These are phyloP conservation scores for Helianthus annuus DNA, from an alignment of 129 eudicot species.

Conservation along the genomic window DNA sequence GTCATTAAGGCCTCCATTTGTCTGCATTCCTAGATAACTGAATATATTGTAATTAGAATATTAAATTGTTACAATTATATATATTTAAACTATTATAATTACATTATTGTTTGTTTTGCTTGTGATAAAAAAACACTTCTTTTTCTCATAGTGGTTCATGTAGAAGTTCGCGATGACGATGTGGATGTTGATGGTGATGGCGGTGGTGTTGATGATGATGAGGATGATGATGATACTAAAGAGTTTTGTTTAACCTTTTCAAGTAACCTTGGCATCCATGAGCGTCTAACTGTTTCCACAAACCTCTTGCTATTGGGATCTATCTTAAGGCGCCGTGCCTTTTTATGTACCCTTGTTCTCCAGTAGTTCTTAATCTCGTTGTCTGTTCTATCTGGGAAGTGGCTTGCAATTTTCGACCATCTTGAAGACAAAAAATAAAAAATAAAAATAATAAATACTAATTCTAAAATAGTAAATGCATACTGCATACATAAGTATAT, in stretches of 20 bases:
- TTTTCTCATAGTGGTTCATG: too few species aligned
- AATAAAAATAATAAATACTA: neutral
- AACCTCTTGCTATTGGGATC: conserved; percentile 51
- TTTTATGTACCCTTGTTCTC: conserved; percentile 54
- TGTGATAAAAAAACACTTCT: too few species aligned
- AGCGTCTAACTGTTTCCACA: conserved; percentile 40
- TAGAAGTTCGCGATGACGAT: too few species aligned
- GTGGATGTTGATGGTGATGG: neutral
- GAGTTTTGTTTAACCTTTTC: conserved; percentile 45
- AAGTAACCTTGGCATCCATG: conserved; percentile 52
- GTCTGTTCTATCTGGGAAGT: conserved; percentile 27
- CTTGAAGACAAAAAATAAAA: conserved; percentile 26
- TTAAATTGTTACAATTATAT: too few species aligned
- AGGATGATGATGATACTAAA: neutral
- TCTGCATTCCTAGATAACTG: too few species aligned
- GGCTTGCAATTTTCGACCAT: conserved; percentile 66
- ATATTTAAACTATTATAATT: too few species aligned
- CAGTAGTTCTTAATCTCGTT: too few species aligned
- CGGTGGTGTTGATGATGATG: neutral
- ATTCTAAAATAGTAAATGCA: neutral
- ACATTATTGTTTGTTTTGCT: too few species aligned
- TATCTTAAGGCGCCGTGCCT: conserved; percentile 55
- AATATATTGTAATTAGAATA: too few species aligned
- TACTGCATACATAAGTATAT: neutral
- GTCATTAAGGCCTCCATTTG: too few species aligned